Evolutionary conservation across 1,139 yeast genomes (phyloP), one percentile per base, ranked within the genome.

Genomic region (Citeromyces hawaiiensis): DNA sequence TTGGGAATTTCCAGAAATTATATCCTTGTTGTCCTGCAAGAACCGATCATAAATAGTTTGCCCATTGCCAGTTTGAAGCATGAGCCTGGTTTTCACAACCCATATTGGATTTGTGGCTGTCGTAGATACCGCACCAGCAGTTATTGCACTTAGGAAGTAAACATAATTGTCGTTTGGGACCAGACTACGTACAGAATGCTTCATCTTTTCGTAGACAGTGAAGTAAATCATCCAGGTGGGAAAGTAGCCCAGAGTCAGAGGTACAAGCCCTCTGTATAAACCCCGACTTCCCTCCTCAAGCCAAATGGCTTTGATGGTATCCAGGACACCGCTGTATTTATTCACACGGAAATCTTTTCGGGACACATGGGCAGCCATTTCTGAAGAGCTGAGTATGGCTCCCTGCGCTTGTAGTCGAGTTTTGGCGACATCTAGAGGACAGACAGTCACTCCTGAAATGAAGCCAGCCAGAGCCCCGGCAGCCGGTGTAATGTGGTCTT

Each of bases 201-300:
- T 46, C 54, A 87, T 87, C 44, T 72, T 66, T 53, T 88, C 97
- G 57, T 91, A 91, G 31, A 87, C 83, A 10, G 91, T 72, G 61
- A 91, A 93, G 57, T 93, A 91, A 37, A 91, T 85, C 62, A 88
- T 87, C 98, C 98, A 91, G 0, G 97, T 87, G 4, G 99, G 98
- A 48, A 93, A 74, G 59, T 91, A 91, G 0, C 99, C 99, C 40
- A 91, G 61, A 2, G 93, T 72, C 32, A 91, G 86, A 9, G 99
- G 97, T 1, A 81, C 83, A 15, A 93, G 61, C 3, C 99, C 99
- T 45, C 95, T 65, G 56, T 93, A 93, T 16, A 91, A 66, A 0
- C 98, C 97, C 35, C 74, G 59, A 1, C 76, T 50, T 2, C 96
- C 96, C 60, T 88, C 97, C 42, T 87, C 87, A 40, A 60, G 56